Evolutionary conservation across 345 rosid genomes (phyloP), one percentile per base, ranked within the genome.

Genomic region (Eucalyptus lansdowneana): DNA sequence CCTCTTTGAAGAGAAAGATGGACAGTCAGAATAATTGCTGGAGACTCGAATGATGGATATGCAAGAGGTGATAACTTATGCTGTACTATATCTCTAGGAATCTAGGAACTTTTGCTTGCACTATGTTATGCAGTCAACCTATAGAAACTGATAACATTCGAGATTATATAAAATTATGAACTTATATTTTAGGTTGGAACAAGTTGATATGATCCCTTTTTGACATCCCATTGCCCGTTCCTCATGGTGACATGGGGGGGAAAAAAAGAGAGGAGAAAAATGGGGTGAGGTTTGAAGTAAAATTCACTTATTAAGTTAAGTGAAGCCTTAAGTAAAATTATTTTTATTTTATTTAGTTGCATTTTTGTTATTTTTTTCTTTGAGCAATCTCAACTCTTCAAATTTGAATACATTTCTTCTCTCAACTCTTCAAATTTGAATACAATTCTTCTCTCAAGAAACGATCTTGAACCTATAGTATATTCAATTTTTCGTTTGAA

Each of bases 91-190:
- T 56, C 27, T 22, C 6, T 0, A 56, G 0, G 29, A 56, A 56
- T 24, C 2, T 56, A 0, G 14, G 29, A 24, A 56, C 29, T 10
- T 10, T 56, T 10, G 29, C 29, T 56, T 56, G 62, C 29, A 24
- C 0, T 56, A 2, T 24, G 3, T 56, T 22, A 56, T 56, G 6
- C 62, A 4, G 1, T 56, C 62, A 24, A 56, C 1, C 13, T 24
- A 10, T 10, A 1, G 1, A 22, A 22, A 56, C 1, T 1, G 6
- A 56, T 56, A 24, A 2, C 29, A 24, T 24, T 56, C 2, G 1
- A 56, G 13, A 24, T 56, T 56, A 24, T 56, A 24, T 10, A 22
- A 1, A 24, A 56, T 24, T 11, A 24, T 10, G 29, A 56, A 3
- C 29, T 24, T 24, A 53, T 19, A 19, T 19, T 11, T 21, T 53